These are phyloP conservation scores for Posidonia oceanica DNA, from an alignment of 116 monocot genomes.

Conservation along the genomic window DNA sequence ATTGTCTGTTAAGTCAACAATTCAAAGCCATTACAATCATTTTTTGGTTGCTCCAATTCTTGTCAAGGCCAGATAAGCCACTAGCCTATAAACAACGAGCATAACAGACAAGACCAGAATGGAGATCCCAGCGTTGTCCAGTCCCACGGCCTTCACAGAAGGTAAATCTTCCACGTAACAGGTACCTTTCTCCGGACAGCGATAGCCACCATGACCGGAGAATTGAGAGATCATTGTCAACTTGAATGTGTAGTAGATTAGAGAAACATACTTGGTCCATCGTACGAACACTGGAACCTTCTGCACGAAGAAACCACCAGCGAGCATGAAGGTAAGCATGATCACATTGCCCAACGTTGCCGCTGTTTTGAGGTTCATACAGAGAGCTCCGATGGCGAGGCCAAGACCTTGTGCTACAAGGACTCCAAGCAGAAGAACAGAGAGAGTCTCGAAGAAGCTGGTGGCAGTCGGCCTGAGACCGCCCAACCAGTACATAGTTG, in stretches of 20 bases:
- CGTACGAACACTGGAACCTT: slow-evolving; percentile 21
- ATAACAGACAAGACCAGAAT: slow-evolving; percentile 1
- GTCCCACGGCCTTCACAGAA: slow-evolving; percentile 4
- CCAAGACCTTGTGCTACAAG: slow-evolving; percentile 32
- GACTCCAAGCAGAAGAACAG: slow-evolving; percentile 8
- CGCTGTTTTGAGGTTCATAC: slow-evolving; percentile 24
- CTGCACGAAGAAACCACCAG: slow-evolving; percentile 27
- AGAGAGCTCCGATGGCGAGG: slow-evolving; percentile 24
- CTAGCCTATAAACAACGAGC: slow-evolving; percentile 7
- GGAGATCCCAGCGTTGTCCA: neutral
- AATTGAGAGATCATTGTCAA: slow-evolving; percentile 15
- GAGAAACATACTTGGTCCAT: slow-evolving; percentile 32
- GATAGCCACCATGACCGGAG: neutral
- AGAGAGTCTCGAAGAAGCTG: slow-evolving; percentile 16
- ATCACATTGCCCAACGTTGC: slow-evolving; percentile 20
- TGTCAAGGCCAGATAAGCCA: slow-evolving; percentile 11
- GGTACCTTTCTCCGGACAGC: neutral
- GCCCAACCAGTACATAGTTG: slow-evolving; percentile 32
- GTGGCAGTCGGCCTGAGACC: slow-evolving; percentile 14
- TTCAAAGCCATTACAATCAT: neutral
- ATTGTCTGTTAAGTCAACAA: too few relatives aligned
- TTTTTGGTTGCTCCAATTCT: slow-evolving; percentile 1
- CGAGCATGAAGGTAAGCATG: slow-evolving; percentile 22
- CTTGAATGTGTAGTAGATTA: slow-evolving; percentile 20
- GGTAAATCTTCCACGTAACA: slow-evolving; percentile 9